Conservation (phyloP, 805 yeast species). For the Millerago galiae region DNA sequence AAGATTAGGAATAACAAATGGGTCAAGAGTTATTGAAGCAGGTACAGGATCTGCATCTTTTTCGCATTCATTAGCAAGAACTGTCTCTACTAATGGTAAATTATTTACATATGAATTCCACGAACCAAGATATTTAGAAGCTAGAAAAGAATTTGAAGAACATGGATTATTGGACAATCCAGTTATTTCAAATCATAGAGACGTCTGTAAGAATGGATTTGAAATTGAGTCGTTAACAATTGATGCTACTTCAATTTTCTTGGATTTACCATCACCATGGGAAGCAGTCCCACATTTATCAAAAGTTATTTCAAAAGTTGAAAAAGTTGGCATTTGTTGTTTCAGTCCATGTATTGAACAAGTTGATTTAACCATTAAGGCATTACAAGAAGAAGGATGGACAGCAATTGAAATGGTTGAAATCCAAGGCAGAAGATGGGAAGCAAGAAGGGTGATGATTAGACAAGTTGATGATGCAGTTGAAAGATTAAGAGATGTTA, state of each 20-base stretch:
- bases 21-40: slow-evolving; percentile 83
- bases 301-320: slow-evolving; percentile 45
- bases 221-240: slow-evolving; percentile 38
- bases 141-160: slow-evolving; percentile 62
- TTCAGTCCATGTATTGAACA: slow-evolving; percentile 98
- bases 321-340: slow-evolving; percentile 75
- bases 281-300: slow-evolving; percentile 74
- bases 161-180: slow-evolving; percentile 52
- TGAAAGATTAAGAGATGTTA: slow-evolving; percentile 72
- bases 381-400: slow-evolving; percentile 76
- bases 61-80: slow-evolving; percentile 86
- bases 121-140: slow-evolving; percentile 74
- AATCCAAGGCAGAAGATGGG: slow-evolving; percentile 78
- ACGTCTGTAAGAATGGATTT: slow-evolving; percentile 88
- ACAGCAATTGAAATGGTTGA: slow-evolving; percentile 86
- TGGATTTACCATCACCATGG: slow-evolving; percentile 98
- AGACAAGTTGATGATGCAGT: slow-evolving; percentile 76
- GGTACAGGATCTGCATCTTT: slow-evolving; percentile 98
- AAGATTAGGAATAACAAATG: slow-evolving; percentile 65
- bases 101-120: slow-evolving; percentile 90
- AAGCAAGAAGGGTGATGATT: slow-evolving; percentile 84
- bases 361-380: slow-evolving; percentile 79
- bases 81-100: slow-evolving; percentile 48
- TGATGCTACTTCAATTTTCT: slow-evolving; percentile 70
- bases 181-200: slow-evolving; percentile 78